Evolutionary conservation across 352 stramenopile species (phyloP).

Genomic region (Globisporangium cederbergense): DNA sequence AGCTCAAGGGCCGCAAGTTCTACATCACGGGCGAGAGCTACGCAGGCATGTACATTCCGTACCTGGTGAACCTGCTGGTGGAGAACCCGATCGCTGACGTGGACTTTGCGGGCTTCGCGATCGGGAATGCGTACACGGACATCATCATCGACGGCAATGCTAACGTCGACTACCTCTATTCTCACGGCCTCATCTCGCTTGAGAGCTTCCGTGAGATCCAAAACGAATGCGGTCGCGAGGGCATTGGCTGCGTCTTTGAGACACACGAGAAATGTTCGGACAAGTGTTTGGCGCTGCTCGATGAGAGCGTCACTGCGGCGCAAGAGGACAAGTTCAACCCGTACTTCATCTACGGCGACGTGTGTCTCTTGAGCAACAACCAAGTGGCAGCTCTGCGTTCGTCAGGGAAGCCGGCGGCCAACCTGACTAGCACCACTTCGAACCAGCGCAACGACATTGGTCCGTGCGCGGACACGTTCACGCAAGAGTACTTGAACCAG

Average conservation of each 20-base stretch:
- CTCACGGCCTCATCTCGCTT: constrained; percentile 70
- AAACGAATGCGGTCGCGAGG: constrained; percentile 38
- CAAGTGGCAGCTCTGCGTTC: constrained; percentile 47
- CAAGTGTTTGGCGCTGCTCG: constrained; percentile 39
- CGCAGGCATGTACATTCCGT: constrained; percentile 88
- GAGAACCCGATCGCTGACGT: constrained; percentile 50
- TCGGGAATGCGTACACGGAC: constrained; percentile 37
- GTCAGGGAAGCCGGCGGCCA: constrained; percentile 22
- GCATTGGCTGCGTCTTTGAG: constrained; percentile 52
- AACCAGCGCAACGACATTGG: constrained; percentile 42
- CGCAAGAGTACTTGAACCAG: constrained; percentile 53
- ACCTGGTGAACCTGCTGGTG: constrained; percentile 65
- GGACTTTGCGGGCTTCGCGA: not conserved
- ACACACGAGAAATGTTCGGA: constrained; percentile 30
- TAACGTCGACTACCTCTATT: constrained; percentile 82
- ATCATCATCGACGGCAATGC: constrained; percentile 47
- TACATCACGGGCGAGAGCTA: constrained; percentile 85
- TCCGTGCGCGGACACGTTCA: constrained; percentile 58
- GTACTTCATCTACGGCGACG: constrained; percentile 78
- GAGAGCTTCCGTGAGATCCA: constrained; percentile 63
- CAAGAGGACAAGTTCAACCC: constrained; percentile 48
- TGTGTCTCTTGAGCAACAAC: constrained; percentile 52
- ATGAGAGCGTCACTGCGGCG: constrained; percentile 36
- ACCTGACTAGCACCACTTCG: constrained; percentile 17
- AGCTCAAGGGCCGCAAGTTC: constrained; percentile 66